Evolutionary conservation across 2,329 filamentous ascomycete genomes (phyloP), one percentile per base, ranked within the genome.

Genomic region (Clonostachys rosea): DNA sequence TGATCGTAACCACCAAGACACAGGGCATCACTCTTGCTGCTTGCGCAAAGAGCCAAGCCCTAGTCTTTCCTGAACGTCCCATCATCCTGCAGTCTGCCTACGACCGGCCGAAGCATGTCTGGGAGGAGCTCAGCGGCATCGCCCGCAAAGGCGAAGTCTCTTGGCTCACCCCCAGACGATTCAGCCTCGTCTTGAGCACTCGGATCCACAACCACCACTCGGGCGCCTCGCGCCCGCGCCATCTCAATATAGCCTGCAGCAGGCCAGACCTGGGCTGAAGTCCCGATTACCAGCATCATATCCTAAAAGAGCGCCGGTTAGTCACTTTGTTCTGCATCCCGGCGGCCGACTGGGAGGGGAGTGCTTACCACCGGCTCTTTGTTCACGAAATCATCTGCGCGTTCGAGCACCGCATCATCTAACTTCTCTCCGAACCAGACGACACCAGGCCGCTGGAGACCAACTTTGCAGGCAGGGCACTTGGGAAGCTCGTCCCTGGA

Each of bases 361-460:
- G 6, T 16, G 50, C 65, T 40, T 44, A 65, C 65, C 47, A 95
- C 75, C 10, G 64, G 67, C 1, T 66, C 71, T 0, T 66, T 58
- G 2, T 64, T 54, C 18, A 96, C 76, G 79, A 85, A 96, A 0
- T 68, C 59, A 34, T 91, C 76, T 3, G 94, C 76, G 3, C 70
- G 74, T 0, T 63, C 50, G 2, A 95, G 57, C 54, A 89, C 86
- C 4, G 72, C 59, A 6, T 54, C 48, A 2, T 91, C 88, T 3
- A 96, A 72, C 2, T 57, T 36, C 67, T 96, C 91, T 37, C 84
- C 86, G 56, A 96, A 96, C 91, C 91, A 96, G 2, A 96, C 89
- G 0, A 96, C 89, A 6, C 86, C 90, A 0, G 91, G 91, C 1
- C 91, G 79, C n/a, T 92, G 78, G 11, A 95, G 68, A 1, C 81